These are phyloP conservation scores for Linum usitatissimum DNA, from an alignment of 345 rosid species.

Conservation along the genomic window DNA sequence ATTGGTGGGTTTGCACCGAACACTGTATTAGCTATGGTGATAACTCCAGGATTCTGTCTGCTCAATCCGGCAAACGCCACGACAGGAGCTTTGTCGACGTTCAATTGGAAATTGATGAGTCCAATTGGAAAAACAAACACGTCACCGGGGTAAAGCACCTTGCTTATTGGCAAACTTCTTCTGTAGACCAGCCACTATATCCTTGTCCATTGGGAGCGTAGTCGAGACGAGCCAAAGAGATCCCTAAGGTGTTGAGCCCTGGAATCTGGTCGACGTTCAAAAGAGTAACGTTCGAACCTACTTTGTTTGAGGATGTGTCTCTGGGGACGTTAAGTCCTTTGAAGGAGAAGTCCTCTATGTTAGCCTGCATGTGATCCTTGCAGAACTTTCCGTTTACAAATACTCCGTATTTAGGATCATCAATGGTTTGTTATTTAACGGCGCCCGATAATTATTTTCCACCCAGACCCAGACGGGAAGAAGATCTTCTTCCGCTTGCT, in stretches of 20 bases:
- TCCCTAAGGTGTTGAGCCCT: constrained; percentile 13
- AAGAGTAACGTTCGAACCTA: constrained; percentile 7
- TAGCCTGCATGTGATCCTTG: constrained; percentile 7
- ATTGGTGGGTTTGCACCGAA: constrained; percentile 5
- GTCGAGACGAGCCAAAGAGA: constrained; percentile 10
- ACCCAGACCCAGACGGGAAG: not conserved
- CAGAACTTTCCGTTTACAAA: constrained; percentile 18
- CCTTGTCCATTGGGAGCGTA: constrained; percentile 13
- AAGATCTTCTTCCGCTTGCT: not conserved
- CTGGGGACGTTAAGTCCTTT: constrained; percentile 10
- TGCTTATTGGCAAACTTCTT: too few species aligned
- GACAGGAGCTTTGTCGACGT: constrained; percentile 4
- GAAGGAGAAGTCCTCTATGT: constrained; percentile 8
- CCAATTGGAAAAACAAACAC: constrained; percentile 15
- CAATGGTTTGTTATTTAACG: not conserved
- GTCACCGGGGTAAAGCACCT: constrained; percentile 12
- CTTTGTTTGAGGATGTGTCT: not conserved
- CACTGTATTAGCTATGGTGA: constrained; percentile 8
- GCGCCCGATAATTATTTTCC: not conserved
- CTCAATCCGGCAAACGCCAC: constrained; percentile 15
- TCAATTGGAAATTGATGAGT: constrained; percentile 16
- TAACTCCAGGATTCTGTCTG: constrained; percentile 16
- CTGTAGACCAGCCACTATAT: too few species aligned
- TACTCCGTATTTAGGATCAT: not conserved
- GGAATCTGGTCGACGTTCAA: constrained; percentile 3